Base-by-base conservation (phyloP, 2,329 filamentous ascomycete species). In the Arthroderma sp. region DNA sequence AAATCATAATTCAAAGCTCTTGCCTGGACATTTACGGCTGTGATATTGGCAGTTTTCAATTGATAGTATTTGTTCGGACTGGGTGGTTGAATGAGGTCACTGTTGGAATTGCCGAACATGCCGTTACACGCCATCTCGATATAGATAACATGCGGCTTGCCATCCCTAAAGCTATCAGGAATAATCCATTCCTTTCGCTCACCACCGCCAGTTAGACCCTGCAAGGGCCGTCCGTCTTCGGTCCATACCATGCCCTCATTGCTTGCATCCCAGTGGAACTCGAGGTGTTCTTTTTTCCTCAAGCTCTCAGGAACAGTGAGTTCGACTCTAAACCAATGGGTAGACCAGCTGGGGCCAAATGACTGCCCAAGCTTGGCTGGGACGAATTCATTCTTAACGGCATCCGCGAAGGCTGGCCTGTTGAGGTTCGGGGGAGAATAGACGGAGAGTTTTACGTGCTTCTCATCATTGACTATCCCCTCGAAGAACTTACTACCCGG, bases 81-180 rank as follows among this genome's bases (percentile, higher is more conserved):
- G 0, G 91, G 91, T 9, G 91, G 87, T 60, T 94, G 85, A 53
- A 95, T 96, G 30, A 74, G 78, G 61, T 93, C 86, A 15, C 82
- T 82, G 0, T 82, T 74, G 0, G 87, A 83, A 61, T 94, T 94
- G 54, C 91, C 91, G 66, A 96, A 96, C 88, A 96, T 96, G 63
- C 82, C 81, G 62, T 98, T 98, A 67, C 91, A 96, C 15, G 91
- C 91, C 85, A 96, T 94, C 68, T 98, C 91, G 52, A 98, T 81
- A 63, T 95, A 98, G 56, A 98, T 84, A 11, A 74, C 78, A 61
- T 96, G 88, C 56, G 87, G 77, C 60, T 89, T 80, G 43, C 86
- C 88, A 61, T 94, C 85, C 49, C 84, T 77, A 67, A 84, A 94
- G 10, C 71, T 70, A 42, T 85, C 71, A 6, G 91, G 89, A 38